These are phyloP conservation scores for Sporobolomyces pararoseus DNA, from an alignment of 768 basidiomycete species.

Conservation along the genomic window DNA sequence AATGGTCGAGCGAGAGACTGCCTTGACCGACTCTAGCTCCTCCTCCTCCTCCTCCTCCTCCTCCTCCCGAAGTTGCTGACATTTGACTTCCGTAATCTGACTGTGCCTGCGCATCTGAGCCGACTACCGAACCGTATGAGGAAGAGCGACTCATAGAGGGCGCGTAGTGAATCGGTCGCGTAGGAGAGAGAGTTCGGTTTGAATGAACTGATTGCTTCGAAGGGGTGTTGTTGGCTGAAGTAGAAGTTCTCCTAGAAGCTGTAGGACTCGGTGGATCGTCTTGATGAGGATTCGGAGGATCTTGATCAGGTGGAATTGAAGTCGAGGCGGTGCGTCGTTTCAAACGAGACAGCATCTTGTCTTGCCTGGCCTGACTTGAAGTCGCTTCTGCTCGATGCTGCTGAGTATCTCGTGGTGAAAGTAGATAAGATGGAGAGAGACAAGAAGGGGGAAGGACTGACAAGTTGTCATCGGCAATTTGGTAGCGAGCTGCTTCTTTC, in stretches of 20 bases:
- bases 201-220: conserved; percentile 4
- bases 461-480: background rate
- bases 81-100: background rate
- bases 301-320: background rate
- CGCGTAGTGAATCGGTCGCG: background rate
- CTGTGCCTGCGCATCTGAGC: background rate
- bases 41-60: conserved; percentile 5
- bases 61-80: no score
- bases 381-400: background rate
- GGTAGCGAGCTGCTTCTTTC: background rate
- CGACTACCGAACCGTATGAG: conserved; percentile 7
- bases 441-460: background rate
- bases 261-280: conserved; percentile 13
- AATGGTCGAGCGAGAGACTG: conserved; percentile 30
- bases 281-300: background rate
- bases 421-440: background rate
- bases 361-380: background rate
- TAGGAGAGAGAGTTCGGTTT: conserved; percentile 26
- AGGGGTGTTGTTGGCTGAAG: background rate
- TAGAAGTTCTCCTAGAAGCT: background rate
- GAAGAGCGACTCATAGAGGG: conserved; percentile 15
- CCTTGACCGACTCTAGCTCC: conserved; percentile 21
- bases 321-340: conserved; percentile 24
- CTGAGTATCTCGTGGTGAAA: background rate
- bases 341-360: conserved; percentile 22